These are phyloP conservation scores for Epichloe coenophiala DNA, from an alignment of 2,329 filamentous ascomycete species.

Conservation along the genomic window DNA sequence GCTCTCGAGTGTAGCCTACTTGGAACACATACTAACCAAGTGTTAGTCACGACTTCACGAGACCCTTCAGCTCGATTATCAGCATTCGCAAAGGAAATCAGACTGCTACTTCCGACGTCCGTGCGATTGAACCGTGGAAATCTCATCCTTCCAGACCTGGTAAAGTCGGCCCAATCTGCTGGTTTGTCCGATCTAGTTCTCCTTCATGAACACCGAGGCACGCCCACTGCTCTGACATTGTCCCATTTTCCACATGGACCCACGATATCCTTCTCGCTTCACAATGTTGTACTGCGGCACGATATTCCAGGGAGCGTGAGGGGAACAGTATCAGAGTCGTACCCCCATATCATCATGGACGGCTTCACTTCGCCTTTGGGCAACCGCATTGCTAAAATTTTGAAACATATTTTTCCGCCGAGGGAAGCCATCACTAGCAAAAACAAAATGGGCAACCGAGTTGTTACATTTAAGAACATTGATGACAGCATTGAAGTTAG, in stretches of 20 bases:
- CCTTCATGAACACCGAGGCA: constrained; percentile 77
- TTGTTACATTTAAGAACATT: constrained; percentile 90
- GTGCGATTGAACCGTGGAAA: constrained; percentile 89
- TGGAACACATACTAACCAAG: neutral
- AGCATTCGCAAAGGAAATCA: constrained; percentile 88
- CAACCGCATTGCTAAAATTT: constrained; percentile 69
- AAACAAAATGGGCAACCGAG: constrained; percentile 68
- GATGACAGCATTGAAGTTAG: constrained; percentile 89
- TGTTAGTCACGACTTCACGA: constrained; percentile 73
- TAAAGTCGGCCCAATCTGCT: constrained; percentile 65
- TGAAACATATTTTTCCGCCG: constrained; percentile 91
- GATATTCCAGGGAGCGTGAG: constrained; percentile 82
- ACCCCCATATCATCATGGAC: constrained; percentile 92
- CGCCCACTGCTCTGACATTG: constrained; percentile 76
- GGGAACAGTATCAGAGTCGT: constrained; percentile 82
- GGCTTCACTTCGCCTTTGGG: constrained; percentile 76
- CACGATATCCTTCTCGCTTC: constrained; percentile 65
- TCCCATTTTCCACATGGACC: constrained; percentile 83
- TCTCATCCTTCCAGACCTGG: constrained; percentile 72
- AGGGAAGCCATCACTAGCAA: constrained; percentile 60
- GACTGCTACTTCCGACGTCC: constrained; percentile 68
- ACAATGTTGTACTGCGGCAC: constrained; percentile 84
- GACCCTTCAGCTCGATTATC: constrained; percentile 72
- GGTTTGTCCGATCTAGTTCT: constrained; percentile 76
- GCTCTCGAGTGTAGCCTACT: neutral